Base-by-base conservation (phyloP, 1,284 basidiomycete genomes). In the Phlebopus sp. region DNA sequence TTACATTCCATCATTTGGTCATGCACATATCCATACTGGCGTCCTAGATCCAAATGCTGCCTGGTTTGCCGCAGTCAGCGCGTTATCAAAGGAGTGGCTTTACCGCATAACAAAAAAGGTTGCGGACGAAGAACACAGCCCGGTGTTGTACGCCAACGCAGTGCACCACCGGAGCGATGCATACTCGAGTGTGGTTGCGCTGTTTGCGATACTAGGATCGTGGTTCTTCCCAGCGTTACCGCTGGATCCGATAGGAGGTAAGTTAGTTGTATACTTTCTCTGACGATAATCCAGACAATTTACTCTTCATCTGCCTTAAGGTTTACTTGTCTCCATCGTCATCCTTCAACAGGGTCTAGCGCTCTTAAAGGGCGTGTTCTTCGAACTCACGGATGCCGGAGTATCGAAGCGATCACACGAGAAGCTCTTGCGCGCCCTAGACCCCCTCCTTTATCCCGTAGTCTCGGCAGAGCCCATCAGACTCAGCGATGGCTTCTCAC, bases 91-190 rank as follows among this genome's bases (percentile, higher is more conserved):
- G 65, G 97, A 99, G 69, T 97, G 88, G 86, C 69, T 99, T 21
- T 98, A 95, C 69, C 76, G 92, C 46, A 73, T 85, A 42, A 97
- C 93, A 42, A 87, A 86, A 63, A 82, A 80, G 52, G 93, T 98
- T 23, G 96, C 96, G 5, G 82, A 89, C 52, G 81, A 92, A 59
- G 93, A 97, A 66, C 84, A 86, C 59, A 92, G 88, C 61, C 89
- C 91, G 2, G 96, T 99, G 0, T 71, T 99, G 37, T 76, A 90
- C 35, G 95, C 94, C 18, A 97, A 97, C 63, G 94, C 92, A 7
- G 78, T 93, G 46, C 90, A 99, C 67, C 97, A 99, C 68, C 82
- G 96, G 25, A 93, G 90, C 51, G 96, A 99, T 66, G 92, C 92
- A 14, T 92, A 93, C 63, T 92, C 92, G 4, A 92, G 90, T 56